Base-by-base conservation (phyloP, 441 rosid species). In the Euphorbia corollata region DNA sequence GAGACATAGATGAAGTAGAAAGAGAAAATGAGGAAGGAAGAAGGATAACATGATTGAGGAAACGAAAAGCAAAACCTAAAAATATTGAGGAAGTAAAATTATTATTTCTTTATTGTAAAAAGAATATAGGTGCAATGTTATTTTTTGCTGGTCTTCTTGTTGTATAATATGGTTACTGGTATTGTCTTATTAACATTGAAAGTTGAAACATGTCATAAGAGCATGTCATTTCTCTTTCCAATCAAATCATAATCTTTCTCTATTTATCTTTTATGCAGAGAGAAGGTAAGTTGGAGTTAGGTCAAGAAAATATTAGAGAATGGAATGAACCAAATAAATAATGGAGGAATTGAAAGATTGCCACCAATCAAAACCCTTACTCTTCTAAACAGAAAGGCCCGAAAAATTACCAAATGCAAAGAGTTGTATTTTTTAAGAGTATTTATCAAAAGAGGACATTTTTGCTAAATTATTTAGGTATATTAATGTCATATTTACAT, bases 381-480 rank as follows among this genome's bases (percentile, higher is more conserved):
- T 71, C 77, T 75, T 75, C 72, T 59, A 79, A 77, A 75, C 71
- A 71, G 67, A 56, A 66, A 55, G 67, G 18, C 75, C 83, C 81
- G 78, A 74, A 76, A 64, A 43, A 68, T 70, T 41, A 87, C 84
- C 88, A 75, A 85, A 74, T 72, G 64, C 16, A 72, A 78, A 77
- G 54, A 38, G 19, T 19, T 51, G 10, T 63, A 50, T 48, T 73
- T 65, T 65, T 27, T 27, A 1, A 27, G n/a, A n/a, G n/a, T n/a
- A n/a, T n/a, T n/a, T n/a, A n/a, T n/a, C n/a, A n/a, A n/a, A n/a
- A n/a, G n/a, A n/a, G n/a, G n/a, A n/a, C n/a, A n/a, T n/a, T n/a
- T n/a, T n/a, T n/a, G n/a, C n/a, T n/a, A n/a, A n/a, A n/a, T n/a
- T n/a, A n/a, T n/a, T n/a, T n/a, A n/a, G n/a, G n/a, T n/a, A n/a